phyloP scores from a whole-genome alignment of 2,329 filamentous ascomycete species.

The Cordyceps militaris region DNA sequence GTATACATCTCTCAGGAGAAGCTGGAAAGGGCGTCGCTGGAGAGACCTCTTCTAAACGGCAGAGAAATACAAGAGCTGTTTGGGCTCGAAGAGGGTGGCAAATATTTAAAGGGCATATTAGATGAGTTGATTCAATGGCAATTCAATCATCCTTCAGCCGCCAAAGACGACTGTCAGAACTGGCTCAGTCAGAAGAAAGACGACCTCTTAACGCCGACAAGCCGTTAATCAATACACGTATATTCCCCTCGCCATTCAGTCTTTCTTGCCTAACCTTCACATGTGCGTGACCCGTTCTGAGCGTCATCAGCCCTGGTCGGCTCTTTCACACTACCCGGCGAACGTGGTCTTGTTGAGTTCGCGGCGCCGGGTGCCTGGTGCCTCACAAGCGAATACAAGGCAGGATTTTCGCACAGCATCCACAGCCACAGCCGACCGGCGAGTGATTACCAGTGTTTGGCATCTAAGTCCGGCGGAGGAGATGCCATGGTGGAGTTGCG shows the following conservation, averaged over 20 bases:
- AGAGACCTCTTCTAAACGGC: constrained; percentile 14
- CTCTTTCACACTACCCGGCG: too few species aligned
- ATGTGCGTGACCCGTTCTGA: too few species aligned
- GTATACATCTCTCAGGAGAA: constrained; percentile 7
- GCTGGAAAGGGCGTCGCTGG: constrained; percentile 10
- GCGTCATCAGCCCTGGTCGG: too few species aligned
- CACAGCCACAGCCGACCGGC: too few species aligned
- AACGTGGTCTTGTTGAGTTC: too few species aligned
- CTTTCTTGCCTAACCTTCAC: too few species aligned
- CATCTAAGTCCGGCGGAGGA: background rate
- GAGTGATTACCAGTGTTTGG: background rate
- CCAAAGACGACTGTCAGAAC: too few species aligned
- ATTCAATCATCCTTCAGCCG: constrained; percentile 13
- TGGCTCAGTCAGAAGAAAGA: too few species aligned
- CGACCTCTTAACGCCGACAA: too few species aligned
- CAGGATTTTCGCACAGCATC: background rate
- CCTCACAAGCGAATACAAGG: background rate
- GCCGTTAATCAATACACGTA: too few species aligned
- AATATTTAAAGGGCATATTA: constrained; percentile 11
- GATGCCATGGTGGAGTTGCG: background rate
- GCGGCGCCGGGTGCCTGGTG: too few species aligned
- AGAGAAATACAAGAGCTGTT: constrained; percentile 14
- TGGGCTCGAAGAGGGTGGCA: constrained; percentile 12
- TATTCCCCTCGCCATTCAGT: too few species aligned
- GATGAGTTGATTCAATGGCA: constrained; percentile 15